Evolutionary conservation across 2,329 filamentous ascomycete species (phyloP).

Genomic region (Phyllosticta citribraziliensis): DNA sequence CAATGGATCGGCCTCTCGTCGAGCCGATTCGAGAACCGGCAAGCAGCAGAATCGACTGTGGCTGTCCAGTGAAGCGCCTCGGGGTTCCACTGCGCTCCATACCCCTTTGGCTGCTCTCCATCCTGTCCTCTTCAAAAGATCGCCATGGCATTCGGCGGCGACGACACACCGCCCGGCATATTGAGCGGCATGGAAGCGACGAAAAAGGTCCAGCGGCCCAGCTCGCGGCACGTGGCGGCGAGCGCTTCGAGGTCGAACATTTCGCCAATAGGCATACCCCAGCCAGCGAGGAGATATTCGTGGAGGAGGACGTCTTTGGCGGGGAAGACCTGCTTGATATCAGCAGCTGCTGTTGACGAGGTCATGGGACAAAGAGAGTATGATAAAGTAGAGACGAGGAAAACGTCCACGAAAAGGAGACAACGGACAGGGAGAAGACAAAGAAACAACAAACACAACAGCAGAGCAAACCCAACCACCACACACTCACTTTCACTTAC

Average conservation of each 20-base stretch:
- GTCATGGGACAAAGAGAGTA: neutral
- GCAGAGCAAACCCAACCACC: no score
- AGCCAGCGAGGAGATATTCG: slow-evolving; percentile 38
- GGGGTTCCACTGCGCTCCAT: neutral
- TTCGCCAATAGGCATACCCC: slow-evolving; percentile 38
- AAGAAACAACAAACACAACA: neutral
- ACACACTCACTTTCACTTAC: slow-evolving; percentile 15
- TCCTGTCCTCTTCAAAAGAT: slow-evolving; percentile 18
- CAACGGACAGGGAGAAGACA: neutral
- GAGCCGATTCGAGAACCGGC: neutral
- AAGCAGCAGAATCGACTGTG: neutral
- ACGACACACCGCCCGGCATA: slow-evolving; percentile 29
- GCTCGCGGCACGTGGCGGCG: slow-evolving; percentile 42
- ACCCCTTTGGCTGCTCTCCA: no score
- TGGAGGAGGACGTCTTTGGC: slow-evolving; percentile 16
- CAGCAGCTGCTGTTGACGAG: neutral
- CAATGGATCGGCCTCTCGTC: neutral
- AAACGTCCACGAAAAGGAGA: neutral
- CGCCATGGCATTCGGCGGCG: slow-evolving; percentile 28
- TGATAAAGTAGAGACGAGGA: no score
- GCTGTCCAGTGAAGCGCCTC: neutral
- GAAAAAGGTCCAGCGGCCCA: slow-evolving; percentile 49
- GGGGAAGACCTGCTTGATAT: slow-evolving; percentile 2
- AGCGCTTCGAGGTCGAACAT: slow-evolving; percentile 41
- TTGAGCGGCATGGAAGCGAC: slow-evolving; percentile 52